Conservation (phyloP, 768 basidiomycete species). For the Tephrocybe sp. region DNA sequence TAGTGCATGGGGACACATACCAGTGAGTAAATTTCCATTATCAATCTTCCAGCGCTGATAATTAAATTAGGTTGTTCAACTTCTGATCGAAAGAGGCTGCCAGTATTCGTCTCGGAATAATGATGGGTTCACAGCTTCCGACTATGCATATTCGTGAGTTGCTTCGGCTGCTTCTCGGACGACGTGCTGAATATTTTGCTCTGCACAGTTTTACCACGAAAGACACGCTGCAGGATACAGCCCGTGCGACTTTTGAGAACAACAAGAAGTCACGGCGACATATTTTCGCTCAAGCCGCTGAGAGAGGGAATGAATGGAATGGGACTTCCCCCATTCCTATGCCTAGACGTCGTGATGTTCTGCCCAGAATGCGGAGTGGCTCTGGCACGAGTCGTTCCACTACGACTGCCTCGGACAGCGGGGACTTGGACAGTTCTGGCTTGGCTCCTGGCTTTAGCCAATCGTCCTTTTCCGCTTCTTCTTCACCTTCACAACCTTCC, state of each 20-base stretch:
- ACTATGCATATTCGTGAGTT: constrained; percentile 88
- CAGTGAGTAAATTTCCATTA: constrained; percentile 42
- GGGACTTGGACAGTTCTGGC: constrained; percentile 50
- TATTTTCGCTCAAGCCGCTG: constrained; percentile 72
- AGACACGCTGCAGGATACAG: constrained; percentile 79
- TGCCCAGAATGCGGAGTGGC: constrained; percentile 70
- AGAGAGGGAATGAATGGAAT: constrained; percentile 62
- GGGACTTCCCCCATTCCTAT: constrained; percentile 36
- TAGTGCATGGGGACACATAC: constrained; percentile 83
- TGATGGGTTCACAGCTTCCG: constrained; percentile 86
- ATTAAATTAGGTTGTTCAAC: constrained; percentile 62
- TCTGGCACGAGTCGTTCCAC: constrained; percentile 74
- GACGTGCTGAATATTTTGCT: neutral
- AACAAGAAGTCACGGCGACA: constrained; percentile 74
- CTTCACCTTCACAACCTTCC: constrained; percentile 59
- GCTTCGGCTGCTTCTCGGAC: neutral
- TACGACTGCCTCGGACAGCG: constrained; percentile 72
- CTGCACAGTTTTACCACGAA: constrained; percentile 60
- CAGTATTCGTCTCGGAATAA: constrained; percentile 83
- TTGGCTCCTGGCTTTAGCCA: constrained; percentile 42
- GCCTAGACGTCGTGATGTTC: constrained; percentile 40
- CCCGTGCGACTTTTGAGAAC: constrained; percentile 71
- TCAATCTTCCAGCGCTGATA: constrained; percentile 8
- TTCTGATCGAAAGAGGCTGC: constrained; percentile 88
- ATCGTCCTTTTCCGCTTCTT: constrained; percentile 56